Evolutionary conservation across 2,329 filamentous ascomycete species (phyloP).

Genomic region (Fusarium verrucosum): DNA sequence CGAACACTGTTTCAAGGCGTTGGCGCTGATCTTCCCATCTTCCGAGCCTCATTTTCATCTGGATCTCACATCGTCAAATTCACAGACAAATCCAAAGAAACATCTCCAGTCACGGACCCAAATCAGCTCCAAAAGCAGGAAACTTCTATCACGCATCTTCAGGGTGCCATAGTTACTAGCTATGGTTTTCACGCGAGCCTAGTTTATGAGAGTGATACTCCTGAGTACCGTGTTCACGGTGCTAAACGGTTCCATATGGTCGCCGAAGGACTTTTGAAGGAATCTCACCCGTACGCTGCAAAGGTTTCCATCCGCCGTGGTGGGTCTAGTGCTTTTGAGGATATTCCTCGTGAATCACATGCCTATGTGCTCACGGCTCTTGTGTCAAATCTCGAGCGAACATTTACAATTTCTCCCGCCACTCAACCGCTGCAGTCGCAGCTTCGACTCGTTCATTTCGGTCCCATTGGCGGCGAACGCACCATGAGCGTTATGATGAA

Average conservation of each 20-base stretch:
- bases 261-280: constrained; percentile 74
- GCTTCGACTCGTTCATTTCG: constrained; percentile 79
- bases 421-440: constrained; percentile 75
- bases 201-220: constrained; percentile 90
- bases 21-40: constrained; percentile 66
- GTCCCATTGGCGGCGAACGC: constrained; percentile 68
- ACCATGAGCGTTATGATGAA: constrained; percentile 81
- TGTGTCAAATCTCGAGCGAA: constrained; percentile 82
- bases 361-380: constrained; percentile 80
- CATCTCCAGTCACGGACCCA: not conserved
- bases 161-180: constrained; percentile 85
- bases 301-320: constrained; percentile 50
- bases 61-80: constrained; percentile 62
- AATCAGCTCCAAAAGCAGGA: constrained; percentile 43
- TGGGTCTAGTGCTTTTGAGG: constrained; percentile 26
- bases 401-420: constrained; percentile 81
- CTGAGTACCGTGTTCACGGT: constrained; percentile 80
- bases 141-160: constrained; percentile 55
- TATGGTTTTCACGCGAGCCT: constrained; percentile 91
- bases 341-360: constrained; percentile 61
- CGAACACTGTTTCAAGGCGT: constrained; percentile 68
- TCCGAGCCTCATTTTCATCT: constrained; percentile 68
- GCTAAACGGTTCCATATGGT: constrained; percentile 85
- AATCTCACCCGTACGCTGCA: constrained; percentile 61
- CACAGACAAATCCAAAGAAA: constrained; percentile 24